Percentiles rank a stretch among this genome's conserved stretches.
These are phyloP conservation scores for Hemisphaericaspora nanyangensis DNA, from an alignment of 805 yeast genomes.

Conservation along the genomic window DNA sequence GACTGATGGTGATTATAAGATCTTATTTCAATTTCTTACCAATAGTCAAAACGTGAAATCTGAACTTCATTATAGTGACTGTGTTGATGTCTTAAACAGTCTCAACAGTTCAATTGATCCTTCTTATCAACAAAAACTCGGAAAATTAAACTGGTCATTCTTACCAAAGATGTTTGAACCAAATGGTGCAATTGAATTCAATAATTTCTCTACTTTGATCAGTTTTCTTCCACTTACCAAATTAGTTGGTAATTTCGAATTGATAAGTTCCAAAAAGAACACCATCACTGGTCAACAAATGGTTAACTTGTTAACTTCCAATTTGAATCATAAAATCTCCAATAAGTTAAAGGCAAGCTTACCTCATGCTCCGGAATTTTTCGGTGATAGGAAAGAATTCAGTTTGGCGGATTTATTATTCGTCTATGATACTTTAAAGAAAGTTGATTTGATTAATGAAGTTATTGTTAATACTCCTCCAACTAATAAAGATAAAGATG, in stretches of 20 bases:
- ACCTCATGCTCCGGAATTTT: conserved; percentile 31
- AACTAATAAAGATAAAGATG: conserved; percentile 36
- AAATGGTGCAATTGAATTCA: conserved; percentile 31
- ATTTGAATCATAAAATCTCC: conserved; percentile 40
- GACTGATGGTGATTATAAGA: conserved; percentile 27
- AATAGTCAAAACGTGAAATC: conserved; percentile 10
- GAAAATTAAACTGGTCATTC: conserved; percentile 42
- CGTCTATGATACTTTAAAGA: conserved; percentile 36
- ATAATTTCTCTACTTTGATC: conserved; percentile 37
- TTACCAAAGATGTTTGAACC: conserved; percentile 39
- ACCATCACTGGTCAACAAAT: conserved; percentile 28
- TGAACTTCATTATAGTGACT: conserved; percentile 29
- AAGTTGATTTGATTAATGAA: conserved; percentile 42
- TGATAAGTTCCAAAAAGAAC: conserved; percentile 29
- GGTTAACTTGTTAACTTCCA: conserved; percentile 29
- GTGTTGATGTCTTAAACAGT: conserved; percentile 30
- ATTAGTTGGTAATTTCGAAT: conserved; percentile 41
- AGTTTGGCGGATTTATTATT: conserved; percentile 37
- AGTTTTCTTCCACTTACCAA: conserved; percentile 44
- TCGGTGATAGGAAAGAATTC: conserved; percentile 24
- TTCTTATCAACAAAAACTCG: conserved; percentile 35
- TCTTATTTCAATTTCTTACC: conserved; percentile 22
- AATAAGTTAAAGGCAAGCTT: conserved; percentile 34
- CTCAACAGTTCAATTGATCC: conserved; percentile 41
- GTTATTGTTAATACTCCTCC: conserved; percentile 46